Conservation (phyloP, 257 asterid species). For the Solanum clarkiae region DNA sequence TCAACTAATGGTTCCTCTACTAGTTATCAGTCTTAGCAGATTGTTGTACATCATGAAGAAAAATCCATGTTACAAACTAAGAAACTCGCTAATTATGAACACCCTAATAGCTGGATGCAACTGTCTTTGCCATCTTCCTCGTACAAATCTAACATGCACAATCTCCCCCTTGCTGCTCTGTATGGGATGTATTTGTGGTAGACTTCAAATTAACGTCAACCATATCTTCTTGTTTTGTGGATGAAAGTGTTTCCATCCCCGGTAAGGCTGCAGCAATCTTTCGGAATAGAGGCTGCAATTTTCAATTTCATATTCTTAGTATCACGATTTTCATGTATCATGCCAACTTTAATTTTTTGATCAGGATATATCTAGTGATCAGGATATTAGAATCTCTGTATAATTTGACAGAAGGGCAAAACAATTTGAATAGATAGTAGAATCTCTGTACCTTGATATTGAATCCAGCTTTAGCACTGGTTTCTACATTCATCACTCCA, state of each 20-base stretch:
- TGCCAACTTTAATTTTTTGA: not conserved
- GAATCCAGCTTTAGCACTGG: constrained; percentile 36
- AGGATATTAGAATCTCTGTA: not conserved
- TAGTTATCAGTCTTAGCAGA: not conserved
- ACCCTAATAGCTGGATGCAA: not conserved
- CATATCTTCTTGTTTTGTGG: constrained; percentile 76
- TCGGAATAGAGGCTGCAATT: constrained; percentile 68
- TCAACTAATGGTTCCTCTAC: not conserved
- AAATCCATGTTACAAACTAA: not conserved
- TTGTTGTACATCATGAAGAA: not conserved
- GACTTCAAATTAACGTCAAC: constrained; percentile 82
- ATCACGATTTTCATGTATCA: not conserved
- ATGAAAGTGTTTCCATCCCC: constrained; percentile 72
- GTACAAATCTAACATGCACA: constrained; percentile 51
- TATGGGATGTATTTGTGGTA: constrained; percentile 38
- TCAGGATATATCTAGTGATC: not conserved
- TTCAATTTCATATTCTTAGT: not conserved
- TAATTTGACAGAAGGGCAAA: not conserved
- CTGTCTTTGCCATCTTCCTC: not conserved
- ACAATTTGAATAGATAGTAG: not conserved
- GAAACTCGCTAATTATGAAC: not conserved
- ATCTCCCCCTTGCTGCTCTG: constrained; percentile 82
- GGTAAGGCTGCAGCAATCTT: constrained; percentile 85
- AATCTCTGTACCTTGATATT: constrained; percentile 63
- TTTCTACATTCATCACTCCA: constrained; percentile 64